Evolutionary conservation across 139 green algal genomes (phyloP).

Genomic region (Microglena sp.): DNA sequence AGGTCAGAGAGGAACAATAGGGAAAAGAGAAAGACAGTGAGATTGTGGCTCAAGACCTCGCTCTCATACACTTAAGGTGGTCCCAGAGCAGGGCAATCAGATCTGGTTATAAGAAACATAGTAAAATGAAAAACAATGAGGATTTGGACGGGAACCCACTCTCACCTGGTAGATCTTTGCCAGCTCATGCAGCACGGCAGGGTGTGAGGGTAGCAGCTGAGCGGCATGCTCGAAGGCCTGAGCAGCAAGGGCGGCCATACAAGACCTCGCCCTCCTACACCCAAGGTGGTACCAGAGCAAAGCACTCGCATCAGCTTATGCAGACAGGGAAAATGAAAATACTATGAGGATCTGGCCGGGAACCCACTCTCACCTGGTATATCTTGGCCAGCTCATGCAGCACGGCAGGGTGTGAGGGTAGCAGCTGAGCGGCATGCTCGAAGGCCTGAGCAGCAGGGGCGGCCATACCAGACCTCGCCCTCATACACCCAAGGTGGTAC

Average conservation of each 20-base stretch:
- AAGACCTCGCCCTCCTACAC: constrained; percentile 6
- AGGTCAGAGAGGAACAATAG: too few relatives aligned
- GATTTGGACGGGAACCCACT: too few relatives aligned
- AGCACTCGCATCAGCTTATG: neutral
- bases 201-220: constrained; percentile 14
- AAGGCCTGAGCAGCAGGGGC: neutral
- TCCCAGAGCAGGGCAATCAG: too few relatives aligned
- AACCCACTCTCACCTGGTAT: neutral
- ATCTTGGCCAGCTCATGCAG: neutral
- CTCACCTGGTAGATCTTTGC: constrained; percentile 26
- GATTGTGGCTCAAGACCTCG: constrained; percentile 16
- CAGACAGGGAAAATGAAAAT: neutral
- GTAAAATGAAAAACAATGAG: too few relatives aligned
- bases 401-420: neutral
- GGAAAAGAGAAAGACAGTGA: too few relatives aligned
- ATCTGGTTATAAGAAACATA: too few relatives aligned
- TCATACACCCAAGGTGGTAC: constrained; percentile 6
- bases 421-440: neutral
- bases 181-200: constrained; percentile 30
- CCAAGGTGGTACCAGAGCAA: constrained; percentile 30
- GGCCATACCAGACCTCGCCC: neutral
- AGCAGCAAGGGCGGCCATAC: neutral
- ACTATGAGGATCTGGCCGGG: neutral
- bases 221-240: constrained; percentile 14
- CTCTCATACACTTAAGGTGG: too few relatives aligned